Base-by-base conservation (phyloP, 768 basidiomycete species). In the Phanerodontia chrysosporium region DNA sequence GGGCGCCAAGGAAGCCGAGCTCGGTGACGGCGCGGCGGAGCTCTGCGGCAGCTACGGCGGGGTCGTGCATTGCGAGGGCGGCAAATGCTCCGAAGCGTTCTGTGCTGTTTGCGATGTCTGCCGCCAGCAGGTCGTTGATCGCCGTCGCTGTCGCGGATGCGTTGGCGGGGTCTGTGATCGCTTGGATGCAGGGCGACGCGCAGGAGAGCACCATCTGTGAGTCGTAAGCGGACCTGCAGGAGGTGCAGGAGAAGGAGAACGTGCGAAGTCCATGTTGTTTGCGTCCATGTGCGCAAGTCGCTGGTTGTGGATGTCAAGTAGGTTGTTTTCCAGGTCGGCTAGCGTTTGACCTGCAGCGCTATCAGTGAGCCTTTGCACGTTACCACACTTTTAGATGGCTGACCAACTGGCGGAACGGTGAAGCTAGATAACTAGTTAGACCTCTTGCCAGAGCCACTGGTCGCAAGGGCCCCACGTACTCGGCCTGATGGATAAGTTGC, bases 11-110 rank as follows among this genome's bases (percentile, higher is more conserved):
- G 22, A 53, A 53, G 22, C 52, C 52, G 21, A 53, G 52, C 52
- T 53, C 35, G 1, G 6, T 36, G n/a, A 53, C 52, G 1, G 52
- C 42, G 32, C 52, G 32, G 36, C 22, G 22, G 18, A 53, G 24
- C 52, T 53, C 52, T 12, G 22, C 22, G 8, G 52, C 52, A 12
- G 52, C 52, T 21, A 53, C 52, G 6, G 25, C 24, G 14, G 52
- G 52, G 52, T 53, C 52, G 35, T 53, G 52, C 52, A 53, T 53
- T 1, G 32, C 52, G 52, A 53, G 52, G 5, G 52, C 52, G 32
- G 52, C 52, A 14, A 53, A 53, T 1, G 52, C 52, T 9, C 35
- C 52, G 21, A 53, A 53, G 35, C 52, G 52, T 22, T 25, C 3
- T 1, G 52, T 53, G 22, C 42, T 39, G 52, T 53, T 53, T 18